Percentiles rank a stretch among this genome's conserved stretches.
phyloP scores from a whole-genome alignment of 768 basidiomycete species.

The Suillus ampliporus region DNA sequence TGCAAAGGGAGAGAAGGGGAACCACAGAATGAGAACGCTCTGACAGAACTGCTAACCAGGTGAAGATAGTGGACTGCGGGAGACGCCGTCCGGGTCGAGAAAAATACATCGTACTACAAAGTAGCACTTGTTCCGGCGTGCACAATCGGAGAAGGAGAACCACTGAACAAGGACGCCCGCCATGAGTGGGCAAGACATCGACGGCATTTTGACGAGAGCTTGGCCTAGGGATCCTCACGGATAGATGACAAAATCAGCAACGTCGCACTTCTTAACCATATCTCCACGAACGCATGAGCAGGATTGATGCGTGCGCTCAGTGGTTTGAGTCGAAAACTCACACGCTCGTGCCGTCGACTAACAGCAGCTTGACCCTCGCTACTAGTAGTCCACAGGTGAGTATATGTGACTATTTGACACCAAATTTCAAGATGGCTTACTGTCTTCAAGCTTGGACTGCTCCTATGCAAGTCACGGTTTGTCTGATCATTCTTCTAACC shows the following conservation, averaged over 20 bases:
- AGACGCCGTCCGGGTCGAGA: too few species aligned
- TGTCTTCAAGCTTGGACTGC: constrained; percentile 64
- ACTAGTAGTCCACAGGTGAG: constrained; percentile 51
- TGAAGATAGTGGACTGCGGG: too few species aligned
- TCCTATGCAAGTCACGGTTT: constrained; percentile 66
- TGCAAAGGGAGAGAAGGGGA: neutral
- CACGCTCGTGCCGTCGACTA: neutral
- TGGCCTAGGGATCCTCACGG: too few species aligned
- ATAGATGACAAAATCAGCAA: constrained; percentile 66
- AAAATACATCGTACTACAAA: too few species aligned
- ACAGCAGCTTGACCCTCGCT: neutral
- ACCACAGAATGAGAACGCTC: neutral
- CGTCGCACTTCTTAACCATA: constrained; percentile 61
- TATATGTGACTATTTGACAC: neutral
- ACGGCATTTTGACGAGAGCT: too few species aligned
- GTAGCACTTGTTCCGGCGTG: neutral
- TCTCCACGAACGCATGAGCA: constrained; percentile 71
- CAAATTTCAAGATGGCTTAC: constrained; percentile 1
- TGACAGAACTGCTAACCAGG: too few species aligned
- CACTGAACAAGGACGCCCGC: neutral
- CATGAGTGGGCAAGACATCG: neutral
- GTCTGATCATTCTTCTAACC: constrained; percentile 61
- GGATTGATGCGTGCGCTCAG: constrained; percentile 65
- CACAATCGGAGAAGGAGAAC: neutral
- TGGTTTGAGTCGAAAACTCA: constrained; percentile 59